Base-by-base conservation (phyloP, 768 basidiomycete genomes). In the Leccinum subgranulosum region DNA sequence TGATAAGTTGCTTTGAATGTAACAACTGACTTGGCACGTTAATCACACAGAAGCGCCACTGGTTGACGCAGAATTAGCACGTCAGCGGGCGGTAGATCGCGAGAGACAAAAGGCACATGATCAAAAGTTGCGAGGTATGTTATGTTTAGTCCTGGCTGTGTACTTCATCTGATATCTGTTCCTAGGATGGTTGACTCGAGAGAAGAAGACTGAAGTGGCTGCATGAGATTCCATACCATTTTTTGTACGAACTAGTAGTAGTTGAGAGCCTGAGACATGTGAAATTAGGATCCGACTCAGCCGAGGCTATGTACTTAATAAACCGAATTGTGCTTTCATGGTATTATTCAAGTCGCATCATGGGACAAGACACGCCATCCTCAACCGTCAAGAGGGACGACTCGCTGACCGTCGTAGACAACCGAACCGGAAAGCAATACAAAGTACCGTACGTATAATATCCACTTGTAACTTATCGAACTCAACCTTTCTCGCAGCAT, bases 391-490 rank as follows among this genome's bases (percentile, higher is more conserved):
- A 34, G 12, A 62, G 66, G 5, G 63, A 67, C 46, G 64, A 73
- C 14, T 73, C 69, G 58, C 77, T 94, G 49, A 87, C 86, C 6
- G 84, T 94, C 65, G 76, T 74, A 57, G 93, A 94, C 75, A 92
- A 94, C 71, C 85, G 93, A 56, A 94, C 93, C 3, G 91, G 90
- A 28, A 88, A 86, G 70, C 80, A 81, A 3, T 88, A 87, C 74
- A 81, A 74, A 28, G 76, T 94, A 49, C 87, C 87, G 90, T 92
- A 59, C 68, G 88, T 33, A 33, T 14, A 88, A 25, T 81, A 88
- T 80, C 12, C 12, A 25, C 17, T 7, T 33, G 19, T 7, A 11
- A 17, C 43, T 48, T 28, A 12, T 17, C 14, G 14, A 27, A 17
- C 27, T 9, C 7, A 25, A 48, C 47, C 6, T 25, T 27, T 10